These are phyloP conservation scores for Pisolithus tinctorius DNA, from an alignment of 768 basidiomycete genomes.

Conservation along the genomic window DNA sequence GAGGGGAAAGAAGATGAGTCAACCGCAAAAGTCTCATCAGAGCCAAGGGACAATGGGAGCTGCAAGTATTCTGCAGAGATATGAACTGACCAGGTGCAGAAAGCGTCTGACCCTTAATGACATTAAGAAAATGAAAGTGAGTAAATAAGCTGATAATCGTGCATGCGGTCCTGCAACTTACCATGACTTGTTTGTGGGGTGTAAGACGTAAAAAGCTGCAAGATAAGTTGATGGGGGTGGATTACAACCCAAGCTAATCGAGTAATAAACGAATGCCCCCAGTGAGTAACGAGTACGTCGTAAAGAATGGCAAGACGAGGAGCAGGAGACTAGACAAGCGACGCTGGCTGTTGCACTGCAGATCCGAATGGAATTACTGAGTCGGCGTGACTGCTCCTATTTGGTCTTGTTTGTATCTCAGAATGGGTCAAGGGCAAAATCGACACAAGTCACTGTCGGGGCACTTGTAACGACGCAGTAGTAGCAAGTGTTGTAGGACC, in stretches of 20 bases:
- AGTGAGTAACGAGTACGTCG: background rate
- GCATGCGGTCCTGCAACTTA: slow-evolving; percentile 7
- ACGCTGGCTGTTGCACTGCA: background rate
- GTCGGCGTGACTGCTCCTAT: background rate
- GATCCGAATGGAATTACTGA: background rate
- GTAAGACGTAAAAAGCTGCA: slow-evolving; percentile 18
- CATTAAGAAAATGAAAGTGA: slow-evolving; percentile 1
- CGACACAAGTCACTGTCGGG: too few species aligned
- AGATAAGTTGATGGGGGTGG: background rate
- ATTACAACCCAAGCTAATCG: background rate
- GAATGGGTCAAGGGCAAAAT: too few species aligned
- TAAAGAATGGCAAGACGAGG: background rate
- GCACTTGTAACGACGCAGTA: too few species aligned
- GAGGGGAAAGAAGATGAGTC: slow-evolving; percentile 12
- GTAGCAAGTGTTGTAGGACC: too few species aligned
- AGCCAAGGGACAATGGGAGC: slow-evolving; percentile 2
- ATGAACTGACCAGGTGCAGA: slow-evolving; percentile 61
- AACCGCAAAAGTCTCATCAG: background rate
- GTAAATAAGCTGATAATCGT: slow-evolving; percentile 2
- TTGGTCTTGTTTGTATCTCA: too few species aligned
- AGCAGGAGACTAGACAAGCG: background rate
- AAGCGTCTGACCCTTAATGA: slow-evolving; percentile 74
- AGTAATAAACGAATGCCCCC: background rate
- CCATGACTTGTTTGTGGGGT: slow-evolving; percentile 21
- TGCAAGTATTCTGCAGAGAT: background rate